Evolutionary conservation across 345 rosid species (phyloP).

Genomic region (Acer campestre): DNA sequence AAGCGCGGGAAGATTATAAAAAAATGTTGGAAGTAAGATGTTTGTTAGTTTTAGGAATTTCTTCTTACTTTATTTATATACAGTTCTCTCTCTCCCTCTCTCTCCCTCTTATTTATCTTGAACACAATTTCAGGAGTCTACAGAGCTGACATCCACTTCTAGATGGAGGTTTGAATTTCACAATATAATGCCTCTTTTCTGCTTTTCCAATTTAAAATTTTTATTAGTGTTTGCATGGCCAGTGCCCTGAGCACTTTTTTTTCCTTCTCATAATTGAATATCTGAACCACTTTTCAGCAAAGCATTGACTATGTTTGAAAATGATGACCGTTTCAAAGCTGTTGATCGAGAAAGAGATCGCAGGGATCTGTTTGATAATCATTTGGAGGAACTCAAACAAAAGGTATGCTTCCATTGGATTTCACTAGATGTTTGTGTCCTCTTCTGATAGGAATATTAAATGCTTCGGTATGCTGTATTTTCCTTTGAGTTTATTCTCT

Average conservation of each 20-base stretch:
- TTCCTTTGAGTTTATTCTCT: not conserved
- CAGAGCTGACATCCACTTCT: constrained; percentile 68
- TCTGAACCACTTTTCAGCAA: constrained; percentile 60
- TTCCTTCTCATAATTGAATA: constrained; percentile 15
- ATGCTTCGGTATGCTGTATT: not conserved
- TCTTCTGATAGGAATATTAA: not conserved
- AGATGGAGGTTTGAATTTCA: constrained; percentile 85
- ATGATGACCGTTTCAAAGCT: constrained; percentile 84
- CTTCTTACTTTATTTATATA: constrained; percentile 1
- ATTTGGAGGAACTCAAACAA: constrained; percentile 62
- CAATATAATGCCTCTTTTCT: constrained; percentile 6
- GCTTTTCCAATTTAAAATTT: constrained; percentile 8
- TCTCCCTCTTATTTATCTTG: constrained; percentile 9
- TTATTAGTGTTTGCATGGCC: constrained; percentile 8
- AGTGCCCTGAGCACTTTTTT: not conserved
- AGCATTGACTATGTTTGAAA: constrained; percentile 67
- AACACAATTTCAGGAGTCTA: constrained; percentile 58
- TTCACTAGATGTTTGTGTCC: not conserved
- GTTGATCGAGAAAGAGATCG: constrained; percentile 92
- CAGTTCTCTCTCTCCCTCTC: not conserved
- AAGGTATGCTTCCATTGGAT: constrained; percentile 50
- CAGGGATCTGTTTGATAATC: constrained; percentile 75
- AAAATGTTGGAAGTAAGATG: constrained; percentile 82
- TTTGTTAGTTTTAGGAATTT: constrained; percentile 18
- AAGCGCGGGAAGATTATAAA: constrained; percentile 72